A percentile compares a stretch with the other conserved stretches of the same genome.
phyloP scores from a whole-genome alignment of 2,329 filamentous ascomycete genomes.

The Venturia effusa region DNA sequence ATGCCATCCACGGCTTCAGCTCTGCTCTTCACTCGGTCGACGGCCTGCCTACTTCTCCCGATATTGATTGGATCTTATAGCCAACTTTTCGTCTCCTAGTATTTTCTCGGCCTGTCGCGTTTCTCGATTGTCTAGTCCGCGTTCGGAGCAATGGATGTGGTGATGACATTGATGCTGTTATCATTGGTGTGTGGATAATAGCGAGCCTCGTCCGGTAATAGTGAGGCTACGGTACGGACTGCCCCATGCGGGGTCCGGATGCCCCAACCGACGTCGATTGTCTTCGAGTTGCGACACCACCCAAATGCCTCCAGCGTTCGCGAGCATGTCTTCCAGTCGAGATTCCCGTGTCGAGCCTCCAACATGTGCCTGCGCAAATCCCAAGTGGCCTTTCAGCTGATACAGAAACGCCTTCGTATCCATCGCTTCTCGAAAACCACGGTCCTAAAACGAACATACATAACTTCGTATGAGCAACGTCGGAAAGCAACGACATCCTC shows the following conservation, averaged over 20 bases:
- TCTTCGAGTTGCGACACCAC: too few relatives aligned
- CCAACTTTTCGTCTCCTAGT: too few relatives aligned
- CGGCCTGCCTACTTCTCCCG: too few relatives aligned
- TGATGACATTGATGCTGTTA: background rate
- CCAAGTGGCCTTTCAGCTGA: background rate
- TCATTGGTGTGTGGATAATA: background rate
- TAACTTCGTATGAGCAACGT: constrained; percentile 4
- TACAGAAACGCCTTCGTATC: background rate
- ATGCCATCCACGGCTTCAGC: too few relatives aligned
- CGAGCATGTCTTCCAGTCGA: background rate
- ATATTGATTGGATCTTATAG: too few relatives aligned
- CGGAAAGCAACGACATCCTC: constrained; percentile 12
- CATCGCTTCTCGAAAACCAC: background rate
- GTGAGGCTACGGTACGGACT: background rate
- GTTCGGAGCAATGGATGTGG: background rate
- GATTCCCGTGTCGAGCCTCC: background rate
- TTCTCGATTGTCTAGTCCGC: too few relatives aligned
- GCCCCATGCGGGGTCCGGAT: background rate
- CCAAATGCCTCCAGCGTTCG: background rate
- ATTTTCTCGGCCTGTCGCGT: too few relatives aligned
- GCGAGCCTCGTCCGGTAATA: background rate
- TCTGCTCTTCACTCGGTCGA: too few relatives aligned
- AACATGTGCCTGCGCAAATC: background rate
- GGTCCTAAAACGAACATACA: background rate
- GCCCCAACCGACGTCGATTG: background rate